Base-by-base conservation (phyloP, 2,329 filamentous ascomycete species). In the Penicillium oxalicum region DNA sequence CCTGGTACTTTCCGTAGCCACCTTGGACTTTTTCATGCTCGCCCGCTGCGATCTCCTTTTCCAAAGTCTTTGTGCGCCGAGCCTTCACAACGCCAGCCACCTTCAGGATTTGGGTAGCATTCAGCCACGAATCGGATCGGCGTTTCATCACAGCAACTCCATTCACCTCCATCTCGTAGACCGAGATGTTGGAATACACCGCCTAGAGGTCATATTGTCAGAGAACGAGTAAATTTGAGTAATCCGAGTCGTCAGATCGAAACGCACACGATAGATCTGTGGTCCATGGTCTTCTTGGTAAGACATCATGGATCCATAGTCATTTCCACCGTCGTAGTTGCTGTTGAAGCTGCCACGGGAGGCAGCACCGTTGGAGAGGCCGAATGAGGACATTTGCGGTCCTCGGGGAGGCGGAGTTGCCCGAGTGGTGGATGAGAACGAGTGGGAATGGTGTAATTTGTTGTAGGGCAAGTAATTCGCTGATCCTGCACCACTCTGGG, bases 151-250 rank as follows among this genome's bases (percentile, higher is more conserved):
- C 91, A 25, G 90, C 89, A 56, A 98, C 78, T 40, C 82, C 82
- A 67, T 95, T 94, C 52, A 97, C 87, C 68, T 96, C 91, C 90
- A 97, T 96, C 71, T 98, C 93, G 74, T 97, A 98, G 12, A 98
- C 93, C 52, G 91, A 86, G 40, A 97, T 89, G 58, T 91, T 90
- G 6, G 91, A 97, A 69, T 97, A 97, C 36, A 94, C 87, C 52
- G 91, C 91, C 83, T 82, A 49, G 53, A 45, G 45, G 9, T 45
- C 41, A 11, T 18, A 36, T 11, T 34, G 36, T 18, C 18, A 18
- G 18, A 18, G 18, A 2, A 18, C 18, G 18, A 18, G 18, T 18
- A 18, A 18, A 18, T 18, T 18, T 18, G 18, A 18, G 2, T 18
- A 18, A 18, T 2, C 18, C 18, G 18, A 24, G 39, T 18, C 34